Percentiles rank a stretch among this genome's conserved stretches.
These are phyloP conservation scores for Cladophialophora bantiana DNA, from an alignment of 2,329 filamentous ascomycete genomes.

Conservation along the genomic window DNA sequence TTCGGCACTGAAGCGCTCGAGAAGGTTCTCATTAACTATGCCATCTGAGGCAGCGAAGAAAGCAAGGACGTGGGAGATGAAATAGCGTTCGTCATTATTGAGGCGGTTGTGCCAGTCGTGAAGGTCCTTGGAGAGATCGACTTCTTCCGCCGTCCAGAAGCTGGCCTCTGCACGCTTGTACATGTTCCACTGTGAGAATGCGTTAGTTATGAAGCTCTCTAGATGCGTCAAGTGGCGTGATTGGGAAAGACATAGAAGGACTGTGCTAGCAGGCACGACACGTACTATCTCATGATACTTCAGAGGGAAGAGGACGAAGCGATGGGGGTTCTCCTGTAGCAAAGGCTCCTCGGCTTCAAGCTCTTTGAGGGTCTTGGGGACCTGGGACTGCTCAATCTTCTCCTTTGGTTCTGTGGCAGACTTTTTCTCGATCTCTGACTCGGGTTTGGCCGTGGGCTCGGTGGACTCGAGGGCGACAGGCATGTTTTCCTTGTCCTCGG, in stretches of 20 bases:
- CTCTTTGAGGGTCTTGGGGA: slow-evolving; percentile 64
- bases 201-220: slow-evolving; percentile 51
- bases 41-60: slow-evolving; percentile 99
- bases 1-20: slow-evolving; percentile 96
- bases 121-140: slow-evolving; percentile 97
- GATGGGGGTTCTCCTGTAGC: slow-evolving; percentile 91
- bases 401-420: slow-evolving; percentile 56
- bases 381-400: slow-evolving; percentile 49
- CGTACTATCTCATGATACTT: slow-evolving; percentile 59
- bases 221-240: neutral
- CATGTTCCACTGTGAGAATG: slow-evolving; percentile 86
- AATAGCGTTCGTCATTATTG: slow-evolving; percentile 96
- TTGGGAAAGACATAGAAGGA: slow-evolving; percentile 33
- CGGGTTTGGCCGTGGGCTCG: slow-evolving; percentile 58
- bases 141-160: slow-evolving; percentile 99
- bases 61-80: slow-evolving; percentile 96
- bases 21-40: slow-evolving; percentile 99
- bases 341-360: slow-evolving; percentile 86
- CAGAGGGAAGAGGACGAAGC: slow-evolving; percentile 98
- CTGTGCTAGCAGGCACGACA: slow-evolving; percentile 27
- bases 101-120: slow-evolving; percentile 99
- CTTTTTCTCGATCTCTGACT: slow-evolving; percentile 65
- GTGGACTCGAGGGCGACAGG: slow-evolving; percentile 61
- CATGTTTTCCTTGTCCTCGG: slow-evolving; percentile 81
- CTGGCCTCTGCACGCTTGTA: slow-evolving; percentile 99